Percentiles rank a stretch among this genome's conserved stretches.
Conservation (phyloP, 2,329 filamentous ascomycete genomes). For the Parastagonospora nodorum region DNA sequence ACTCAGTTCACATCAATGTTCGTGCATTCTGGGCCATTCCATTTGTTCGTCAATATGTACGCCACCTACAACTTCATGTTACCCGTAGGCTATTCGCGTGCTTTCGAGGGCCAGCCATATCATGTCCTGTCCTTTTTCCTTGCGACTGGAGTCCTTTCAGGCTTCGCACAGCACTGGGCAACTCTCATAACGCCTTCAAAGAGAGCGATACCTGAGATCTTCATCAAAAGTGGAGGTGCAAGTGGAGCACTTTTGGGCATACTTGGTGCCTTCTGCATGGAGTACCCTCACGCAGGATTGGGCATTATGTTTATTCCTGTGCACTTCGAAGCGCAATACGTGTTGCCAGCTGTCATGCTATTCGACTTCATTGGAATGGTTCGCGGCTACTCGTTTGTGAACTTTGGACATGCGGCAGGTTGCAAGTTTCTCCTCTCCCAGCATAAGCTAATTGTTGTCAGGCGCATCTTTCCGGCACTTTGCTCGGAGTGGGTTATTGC, state of each 20-base stretch:
- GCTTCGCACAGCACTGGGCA: constrained; percentile 36
- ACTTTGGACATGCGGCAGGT: constrained; percentile 44
- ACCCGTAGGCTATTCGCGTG: constrained; percentile 31
- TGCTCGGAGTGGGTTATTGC: constrained; percentile 38
- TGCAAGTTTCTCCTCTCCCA: not conserved
- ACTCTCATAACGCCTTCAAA: constrained; percentile 30
- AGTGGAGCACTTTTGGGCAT: constrained; percentile 42
- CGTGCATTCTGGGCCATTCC: constrained; percentile 22
- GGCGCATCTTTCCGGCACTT: constrained; percentile 40
- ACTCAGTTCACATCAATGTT: constrained; percentile 38
- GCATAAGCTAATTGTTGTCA: constrained; percentile 20
- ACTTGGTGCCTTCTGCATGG: constrained; percentile 36
- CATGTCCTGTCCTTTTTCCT: constrained; percentile 39
- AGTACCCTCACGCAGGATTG: constrained; percentile 35
- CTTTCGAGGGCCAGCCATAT: constrained; percentile 38
- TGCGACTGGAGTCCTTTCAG: constrained; percentile 34
- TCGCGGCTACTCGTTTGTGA: constrained; percentile 32
- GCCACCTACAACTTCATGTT: constrained; percentile 38
- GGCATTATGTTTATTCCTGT: constrained; percentile 42
- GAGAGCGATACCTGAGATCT: constrained; percentile 23
- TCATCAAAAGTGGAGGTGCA: constrained; percentile 38
- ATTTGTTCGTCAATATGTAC: constrained; percentile 36
- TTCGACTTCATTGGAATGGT: constrained; percentile 42
- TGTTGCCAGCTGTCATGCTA: constrained; percentile 37
- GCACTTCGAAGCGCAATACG: constrained; percentile 35